Evolutionary conservation across 352 stramenopile genomes (phyloP).

Genomic region (Phytophthora ramorum): DNA sequence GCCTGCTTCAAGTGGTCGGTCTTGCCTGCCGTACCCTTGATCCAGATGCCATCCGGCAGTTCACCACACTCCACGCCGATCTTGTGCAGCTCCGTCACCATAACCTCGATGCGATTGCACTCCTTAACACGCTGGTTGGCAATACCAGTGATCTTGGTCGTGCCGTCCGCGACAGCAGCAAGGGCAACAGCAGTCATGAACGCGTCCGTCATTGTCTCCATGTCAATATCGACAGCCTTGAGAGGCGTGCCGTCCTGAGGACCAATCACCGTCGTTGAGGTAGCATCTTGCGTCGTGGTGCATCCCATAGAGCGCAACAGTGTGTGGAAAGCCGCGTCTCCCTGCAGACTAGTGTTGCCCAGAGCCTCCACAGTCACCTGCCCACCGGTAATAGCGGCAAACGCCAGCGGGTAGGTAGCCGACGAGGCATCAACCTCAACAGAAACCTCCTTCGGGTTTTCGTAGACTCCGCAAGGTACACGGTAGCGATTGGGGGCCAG

Average conservation of each 20-base stretch:
- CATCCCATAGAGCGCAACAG: conserved; percentile 83
- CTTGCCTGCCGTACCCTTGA: conserved; percentile 68
- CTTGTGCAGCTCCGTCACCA: conserved; percentile 96
- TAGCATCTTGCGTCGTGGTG: conserved; percentile 62
- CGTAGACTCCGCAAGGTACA: conserved; percentile 76
- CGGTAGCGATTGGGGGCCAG: conserved; percentile 77
- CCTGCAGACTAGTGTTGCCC: conserved; percentile 93
- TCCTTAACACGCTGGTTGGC: conserved; percentile 99
- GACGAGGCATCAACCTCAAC: conserved; percentile 97
- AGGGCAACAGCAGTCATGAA: conserved; percentile 98
- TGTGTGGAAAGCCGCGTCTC: conserved; percentile 96
- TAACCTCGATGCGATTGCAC: conserved; percentile 98
- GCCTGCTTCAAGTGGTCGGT: conserved; percentile 60
- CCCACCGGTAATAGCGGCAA: conserved; percentile 96
- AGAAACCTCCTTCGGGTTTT: conserved; percentile 69
- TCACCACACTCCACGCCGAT: conserved; percentile 89
- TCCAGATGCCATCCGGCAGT: conserved; percentile 80
- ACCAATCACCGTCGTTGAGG: conserved; percentile 75
- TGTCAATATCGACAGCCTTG: conserved; percentile 95
- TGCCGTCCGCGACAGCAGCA: conserved; percentile 94
- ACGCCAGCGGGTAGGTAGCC: conserved; percentile 97
- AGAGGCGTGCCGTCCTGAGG: conserved; percentile 78
- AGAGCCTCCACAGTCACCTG: conserved; percentile 95
- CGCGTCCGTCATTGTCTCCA: conserved; percentile 97
- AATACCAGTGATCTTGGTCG: conserved; percentile 97